phyloP scores from a whole-genome alignment of 2,329 filamentous ascomycete species.

The Fusarium chlamydosporum region DNA sequence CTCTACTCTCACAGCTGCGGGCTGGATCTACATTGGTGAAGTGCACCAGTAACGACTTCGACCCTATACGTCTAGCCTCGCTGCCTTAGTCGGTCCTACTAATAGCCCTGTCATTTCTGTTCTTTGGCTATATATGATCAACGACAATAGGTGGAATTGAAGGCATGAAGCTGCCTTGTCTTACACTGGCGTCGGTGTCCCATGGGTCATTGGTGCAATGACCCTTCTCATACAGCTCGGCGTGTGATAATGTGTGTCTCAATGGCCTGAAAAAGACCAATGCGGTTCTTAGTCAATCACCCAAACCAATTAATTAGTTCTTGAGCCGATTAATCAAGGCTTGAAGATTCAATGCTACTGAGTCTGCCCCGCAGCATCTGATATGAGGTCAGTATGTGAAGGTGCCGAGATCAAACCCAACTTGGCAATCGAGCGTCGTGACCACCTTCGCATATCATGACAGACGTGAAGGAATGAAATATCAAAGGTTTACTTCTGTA shows the following conservation, averaged over 20 bases:
- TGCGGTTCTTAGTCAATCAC: conserved; percentile 40
- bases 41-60: conserved; percentile 56
- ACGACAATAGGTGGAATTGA: conserved; percentile 52
- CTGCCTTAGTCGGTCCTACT: no score
- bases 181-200: conserved; percentile 48
- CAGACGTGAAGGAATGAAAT: no score
- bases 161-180: conserved; percentile 53
- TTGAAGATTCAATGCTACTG: conserved; percentile 32
- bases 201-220: conserved; percentile 50
- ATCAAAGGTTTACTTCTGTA: no score
- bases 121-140: conserved; percentile 54
- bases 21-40: conserved; percentile 54
- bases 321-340: conserved; percentile 46
- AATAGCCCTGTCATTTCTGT: conserved; percentile 30
- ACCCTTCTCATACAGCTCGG: conserved; percentile 13
- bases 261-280: conserved; percentile 24
- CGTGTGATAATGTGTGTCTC: no score
- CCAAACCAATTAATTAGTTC: conserved; percentile 54
- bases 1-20: conserved; percentile 17
- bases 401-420: neutral
- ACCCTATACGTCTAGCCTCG: conserved; percentile 50
- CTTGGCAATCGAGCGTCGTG: no score
- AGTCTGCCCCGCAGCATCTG: conserved; percentile 1
- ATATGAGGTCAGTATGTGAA: neutral
- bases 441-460: no score